phyloP scores from a whole-genome alignment of 2,329 filamentous ascomycete species.

The Clonostachys chloroleuca region DNA sequence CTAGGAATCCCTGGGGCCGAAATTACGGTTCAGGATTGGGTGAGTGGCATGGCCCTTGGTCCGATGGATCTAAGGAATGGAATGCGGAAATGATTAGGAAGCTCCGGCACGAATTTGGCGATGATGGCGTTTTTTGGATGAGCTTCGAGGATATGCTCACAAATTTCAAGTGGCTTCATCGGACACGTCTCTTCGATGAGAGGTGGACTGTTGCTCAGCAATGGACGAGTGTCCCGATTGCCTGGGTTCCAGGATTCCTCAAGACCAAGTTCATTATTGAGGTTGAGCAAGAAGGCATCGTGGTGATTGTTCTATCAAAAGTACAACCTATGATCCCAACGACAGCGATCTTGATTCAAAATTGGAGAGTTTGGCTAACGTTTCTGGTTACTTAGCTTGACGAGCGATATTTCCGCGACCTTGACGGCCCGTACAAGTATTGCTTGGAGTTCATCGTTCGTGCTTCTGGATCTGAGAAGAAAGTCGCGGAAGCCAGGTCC shows the following conservation, averaged over 20 bases:
- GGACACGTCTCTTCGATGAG: slow-evolving; percentile 40
- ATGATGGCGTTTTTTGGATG: slow-evolving; percentile 56
- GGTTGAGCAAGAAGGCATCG: slow-evolving; percentile 30
- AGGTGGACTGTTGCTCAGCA: slow-evolving; percentile 37
- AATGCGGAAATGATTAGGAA: slow-evolving; percentile 67
- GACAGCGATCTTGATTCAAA: background rate
- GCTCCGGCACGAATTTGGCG: slow-evolving; percentile 61
- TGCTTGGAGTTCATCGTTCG: too few species aligned
- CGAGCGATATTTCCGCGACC: too few species aligned
- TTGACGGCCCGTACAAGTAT: too few species aligned
- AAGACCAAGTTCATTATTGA: slow-evolving; percentile 36
- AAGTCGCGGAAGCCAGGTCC: too few species aligned
- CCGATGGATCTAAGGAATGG: slow-evolving; percentile 71
- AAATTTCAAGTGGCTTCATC: slow-evolving; percentile 37
- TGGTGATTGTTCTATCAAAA: slow-evolving; percentile 38
- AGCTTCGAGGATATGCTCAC: slow-evolving; percentile 36
- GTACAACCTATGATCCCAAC: slow-evolving; percentile 3
- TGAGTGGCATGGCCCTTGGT: slow-evolving; percentile 72
- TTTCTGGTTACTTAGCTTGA: too few species aligned
- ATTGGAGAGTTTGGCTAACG: too few species aligned
- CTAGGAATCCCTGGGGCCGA: slow-evolving; percentile 68
- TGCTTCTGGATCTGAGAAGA: too few species aligned
- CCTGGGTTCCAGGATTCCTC: slow-evolving; percentile 39
- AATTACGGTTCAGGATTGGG: slow-evolving; percentile 29
- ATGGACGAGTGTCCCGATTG: slow-evolving; percentile 35